phyloP scores from a whole-genome alignment of 2,329 filamentous ascomycete species.

The Colletotrichum spinosum region DNA sequence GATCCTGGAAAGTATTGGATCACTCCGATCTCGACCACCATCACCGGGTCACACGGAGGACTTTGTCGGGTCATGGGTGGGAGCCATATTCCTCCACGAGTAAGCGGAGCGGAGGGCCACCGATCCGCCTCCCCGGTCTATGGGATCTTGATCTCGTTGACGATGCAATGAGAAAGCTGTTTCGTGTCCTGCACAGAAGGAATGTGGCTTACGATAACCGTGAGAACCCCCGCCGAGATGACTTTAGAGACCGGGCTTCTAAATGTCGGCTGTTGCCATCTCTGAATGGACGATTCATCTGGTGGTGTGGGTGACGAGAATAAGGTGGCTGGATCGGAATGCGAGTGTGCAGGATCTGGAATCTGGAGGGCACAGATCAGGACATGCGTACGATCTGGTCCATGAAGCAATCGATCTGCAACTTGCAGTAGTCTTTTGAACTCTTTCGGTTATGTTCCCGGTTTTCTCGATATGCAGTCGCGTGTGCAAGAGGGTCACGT shows the following conservation, averaged over 20 bases:
- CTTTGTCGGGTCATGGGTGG: not conserved
- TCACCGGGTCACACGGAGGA: constrained; percentile 7
- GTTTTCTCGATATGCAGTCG: no score
- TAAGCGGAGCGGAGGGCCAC: constrained; percentile 1
- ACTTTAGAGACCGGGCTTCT: not conserved
- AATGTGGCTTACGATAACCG: constrained; percentile 12
- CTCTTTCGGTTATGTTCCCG: not conserved
- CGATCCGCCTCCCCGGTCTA: constrained; percentile 13
- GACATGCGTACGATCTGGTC: not conserved
- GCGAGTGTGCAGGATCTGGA: constrained; percentile 34
- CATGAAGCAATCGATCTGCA: constrained; percentile 5
- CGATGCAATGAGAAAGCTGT: not conserved
- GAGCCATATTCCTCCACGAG: constrained; percentile 24
- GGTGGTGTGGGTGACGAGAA: not conserved
- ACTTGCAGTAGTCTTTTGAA: constrained; percentile 2
- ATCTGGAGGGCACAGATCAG: constrained; percentile 15
- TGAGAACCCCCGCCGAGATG: constrained; percentile 6
- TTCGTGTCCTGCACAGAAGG: not conserved
- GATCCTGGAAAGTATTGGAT: constrained; percentile 29
- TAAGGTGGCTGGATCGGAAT: constrained; percentile 31
- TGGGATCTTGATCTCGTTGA: constrained; percentile 21
- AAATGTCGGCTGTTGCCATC: not conserved
- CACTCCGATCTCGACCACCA: constrained; percentile 14
- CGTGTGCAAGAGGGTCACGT: no score
- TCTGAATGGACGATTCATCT: not conserved